Evolutionary conservation across 768 basidiomycete genomes (phyloP).

Genomic region (Coprinellus aureogranulatus): DNA sequence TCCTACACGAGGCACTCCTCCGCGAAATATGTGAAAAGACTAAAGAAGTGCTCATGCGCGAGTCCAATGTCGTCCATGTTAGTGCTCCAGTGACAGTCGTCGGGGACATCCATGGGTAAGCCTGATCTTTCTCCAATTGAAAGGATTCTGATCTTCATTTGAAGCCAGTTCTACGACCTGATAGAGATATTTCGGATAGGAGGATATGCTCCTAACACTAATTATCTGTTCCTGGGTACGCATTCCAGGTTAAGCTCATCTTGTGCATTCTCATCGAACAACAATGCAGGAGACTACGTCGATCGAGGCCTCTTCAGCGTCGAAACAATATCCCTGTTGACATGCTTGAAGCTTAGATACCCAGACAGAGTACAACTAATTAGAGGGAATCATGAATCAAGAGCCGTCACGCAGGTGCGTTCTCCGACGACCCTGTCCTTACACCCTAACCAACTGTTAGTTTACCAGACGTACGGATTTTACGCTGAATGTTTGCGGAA

Average conservation of each 20-base stretch:
- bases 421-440: constrained; percentile 8
- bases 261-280: constrained; percentile 10
- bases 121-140: constrained; percentile 16
- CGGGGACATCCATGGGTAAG: constrained; percentile 98
- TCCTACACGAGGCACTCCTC: constrained; percentile 89
- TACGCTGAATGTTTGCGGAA: constrained; percentile 98
- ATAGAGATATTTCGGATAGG: constrained; percentile 99
- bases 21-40: constrained; percentile 99
- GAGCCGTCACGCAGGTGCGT: constrained; percentile 92
- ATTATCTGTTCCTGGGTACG: constrained; percentile 96
- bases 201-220: constrained; percentile 92
- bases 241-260: constrained; percentile 14
- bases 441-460: constrained; percentile 23
- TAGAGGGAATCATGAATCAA: constrained; percentile 94
- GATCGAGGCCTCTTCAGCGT: constrained; percentile 97
- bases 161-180: constrained; percentile 98
- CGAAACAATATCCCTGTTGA: constrained; percentile 95
- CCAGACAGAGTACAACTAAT: constrained; percentile 96
- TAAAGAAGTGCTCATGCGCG: constrained; percentile 98
- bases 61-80: constrained; percentile 97
- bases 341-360: constrained; percentile 94
- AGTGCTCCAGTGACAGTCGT: constrained; percentile 97
- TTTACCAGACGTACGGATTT: constrained; percentile 89
- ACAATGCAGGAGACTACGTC: constrained; percentile 85
- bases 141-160: constrained; percentile 31